Percentiles rank a stretch among this genome's conserved stretches.
phyloP scores from a whole-genome alignment of 1,284 basidiomycete genomes.

The Cryptococcus deneoformans region DNA sequence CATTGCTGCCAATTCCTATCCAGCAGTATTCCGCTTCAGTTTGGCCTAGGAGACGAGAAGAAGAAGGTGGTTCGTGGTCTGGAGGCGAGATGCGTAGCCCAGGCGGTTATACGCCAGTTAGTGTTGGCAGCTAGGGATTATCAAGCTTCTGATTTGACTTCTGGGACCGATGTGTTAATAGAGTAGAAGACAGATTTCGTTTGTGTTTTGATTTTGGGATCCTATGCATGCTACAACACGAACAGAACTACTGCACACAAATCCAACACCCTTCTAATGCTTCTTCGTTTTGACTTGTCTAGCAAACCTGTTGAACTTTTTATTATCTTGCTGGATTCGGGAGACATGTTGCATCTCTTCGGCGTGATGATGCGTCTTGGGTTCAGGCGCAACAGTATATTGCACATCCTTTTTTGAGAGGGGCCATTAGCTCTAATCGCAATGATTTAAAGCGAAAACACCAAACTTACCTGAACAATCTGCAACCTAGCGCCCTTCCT shows the following conservation, averaged over 20 bases:
- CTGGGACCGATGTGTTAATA: background rate
- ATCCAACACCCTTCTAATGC: background rate
- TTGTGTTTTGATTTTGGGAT: background rate
- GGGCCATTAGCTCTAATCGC: constrained; percentile 2
- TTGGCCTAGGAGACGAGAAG: constrained; percentile 3
- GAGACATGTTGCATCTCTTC: constrained; percentile 39
- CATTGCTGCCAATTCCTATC: constrained; percentile 15
- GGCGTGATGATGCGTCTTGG: constrained; percentile 27
- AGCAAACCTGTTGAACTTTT: constrained; percentile 47
- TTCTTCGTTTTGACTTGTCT: constrained; percentile 26
- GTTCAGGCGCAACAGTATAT: constrained; percentile 43
- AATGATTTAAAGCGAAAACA: background rate
- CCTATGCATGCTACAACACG: constrained; percentile 7
- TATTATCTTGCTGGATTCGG: constrained; percentile 42
- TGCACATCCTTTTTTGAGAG: constrained; percentile 32
- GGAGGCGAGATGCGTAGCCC: constrained; percentile 7
- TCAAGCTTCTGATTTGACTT: background rate
- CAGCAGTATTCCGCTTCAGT: constrained; percentile 12
- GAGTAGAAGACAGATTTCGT: background rate
- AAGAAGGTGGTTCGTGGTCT: background rate
- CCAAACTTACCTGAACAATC: constrained; percentile 26
- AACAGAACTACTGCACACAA: background rate
- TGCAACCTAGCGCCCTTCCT: constrained; percentile 40
- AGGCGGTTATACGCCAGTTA: constrained; percentile 19
- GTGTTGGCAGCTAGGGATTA: constrained; percentile 14